Evolutionary conservation across 345 rosid genomes (phyloP), one percentile per base, ranked within the genome.

Genomic region (Corchorus olitorius): DNA sequence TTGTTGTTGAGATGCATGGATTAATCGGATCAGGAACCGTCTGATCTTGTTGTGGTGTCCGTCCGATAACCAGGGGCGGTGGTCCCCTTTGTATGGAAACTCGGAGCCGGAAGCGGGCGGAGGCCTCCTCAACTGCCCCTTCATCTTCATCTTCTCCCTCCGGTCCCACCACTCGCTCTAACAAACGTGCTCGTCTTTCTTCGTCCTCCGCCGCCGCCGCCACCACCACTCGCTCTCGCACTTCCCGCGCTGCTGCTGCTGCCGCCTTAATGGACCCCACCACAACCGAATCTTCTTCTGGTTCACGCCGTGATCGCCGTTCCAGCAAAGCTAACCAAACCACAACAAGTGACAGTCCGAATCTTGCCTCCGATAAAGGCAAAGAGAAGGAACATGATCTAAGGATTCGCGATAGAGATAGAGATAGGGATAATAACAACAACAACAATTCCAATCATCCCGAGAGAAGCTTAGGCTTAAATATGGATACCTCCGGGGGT

Each of bases 71-170:
- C 82, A 84, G 83, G 87, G 81, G 85, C 81, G 82, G 77, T 80
- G 79, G 70, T 91, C 81, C 91, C 81, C 91, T 61, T 91, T 97
- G 99, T 97, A 97, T 94, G 99, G 99, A 97, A 97, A 97, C 98
- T 90, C 97, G 99, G 75, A 92, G 99, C 96, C 97, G 99, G 88
- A 97, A 97, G 94, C 93, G 99, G 97, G 99, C 97, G 97, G 98
- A 97, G 99, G 98, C 97, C 87, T 86, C 98, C 96, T 97, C 97
- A 90, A 75, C 97, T 85, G 93, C 97, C 92, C 95, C 97, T 80
- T 88, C 97, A 74, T 86, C 96, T 59, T 81, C 97, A 35, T 85
- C 88, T 59, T 70, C 74, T 54, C 68, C 86, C 56, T 85, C 97
- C 39, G 91, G 93, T 81, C 94, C 97, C 33, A 85, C 89, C 82